These are phyloP conservation scores for Trichoderma simmonsii DNA, from an alignment of 2,329 filamentous ascomycete genomes.

Conservation along the genomic window DNA sequence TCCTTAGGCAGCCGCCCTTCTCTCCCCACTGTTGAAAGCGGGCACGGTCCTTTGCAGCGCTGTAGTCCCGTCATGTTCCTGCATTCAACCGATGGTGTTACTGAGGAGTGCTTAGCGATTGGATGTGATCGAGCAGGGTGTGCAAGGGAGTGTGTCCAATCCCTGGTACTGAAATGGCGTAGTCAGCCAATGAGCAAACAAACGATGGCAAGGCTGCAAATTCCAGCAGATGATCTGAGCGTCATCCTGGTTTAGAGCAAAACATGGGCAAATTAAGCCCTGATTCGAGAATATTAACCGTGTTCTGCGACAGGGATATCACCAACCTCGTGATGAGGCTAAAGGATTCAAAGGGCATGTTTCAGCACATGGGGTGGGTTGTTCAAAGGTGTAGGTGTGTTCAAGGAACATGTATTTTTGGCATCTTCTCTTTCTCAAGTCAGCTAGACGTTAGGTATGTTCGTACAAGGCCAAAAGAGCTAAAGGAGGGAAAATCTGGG, in stretches of 20 bases:
- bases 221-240: not conserved
- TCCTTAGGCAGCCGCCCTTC: not conserved
- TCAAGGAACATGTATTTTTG: not conserved
- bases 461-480: not conserved
- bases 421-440: not conserved
- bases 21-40: not conserved
- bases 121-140: not conserved
- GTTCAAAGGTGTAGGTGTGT: not conserved
- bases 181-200: not conserved
- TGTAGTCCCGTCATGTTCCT: not conserved
- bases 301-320: not conserved
- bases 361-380: not conserved
- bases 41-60: not conserved
- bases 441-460: not conserved
- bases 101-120: slow-evolving; percentile 13
- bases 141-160: not conserved
- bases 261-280: not conserved
- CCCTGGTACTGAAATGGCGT: not conserved
- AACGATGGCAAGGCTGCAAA: not conserved
- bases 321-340: not conserved
- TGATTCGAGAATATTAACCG: not conserved
- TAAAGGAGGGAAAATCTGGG: not conserved
- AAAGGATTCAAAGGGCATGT: not conserved
- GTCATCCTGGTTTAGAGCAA: not conserved
- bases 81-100: slow-evolving; percentile 3